These are phyloP conservation scores for Phytophthora rubi DNA, from an alignment of 352 stramenopile species.

Conservation along the genomic window DNA sequence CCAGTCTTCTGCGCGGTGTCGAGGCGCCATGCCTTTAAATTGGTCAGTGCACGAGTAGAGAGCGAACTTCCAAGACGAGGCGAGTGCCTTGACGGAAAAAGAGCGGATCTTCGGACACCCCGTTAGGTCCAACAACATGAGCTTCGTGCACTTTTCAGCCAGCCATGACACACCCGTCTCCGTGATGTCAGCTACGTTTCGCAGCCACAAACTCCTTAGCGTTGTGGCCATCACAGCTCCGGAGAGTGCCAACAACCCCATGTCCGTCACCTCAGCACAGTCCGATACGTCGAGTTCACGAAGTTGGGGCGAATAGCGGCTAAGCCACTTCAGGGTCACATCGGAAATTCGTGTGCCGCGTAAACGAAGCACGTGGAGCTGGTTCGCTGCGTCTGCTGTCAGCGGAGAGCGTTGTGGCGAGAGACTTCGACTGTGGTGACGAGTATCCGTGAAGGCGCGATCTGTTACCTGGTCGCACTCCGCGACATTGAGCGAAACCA, in stretches of 20 bases:
- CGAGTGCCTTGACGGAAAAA: slow-evolving; percentile 66
- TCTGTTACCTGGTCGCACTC: slow-evolving; percentile 52
- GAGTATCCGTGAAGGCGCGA: slow-evolving; percentile 32
- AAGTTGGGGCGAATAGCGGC: slow-evolving; percentile 61
- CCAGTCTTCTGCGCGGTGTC: slow-evolving; percentile 79
- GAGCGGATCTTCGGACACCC: slow-evolving; percentile 49
- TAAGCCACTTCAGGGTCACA: slow-evolving; percentile 46
- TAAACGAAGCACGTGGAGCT: slow-evolving; percentile 51
- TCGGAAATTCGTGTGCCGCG: slow-evolving; percentile 49
- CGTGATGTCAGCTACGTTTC: slow-evolving; percentile 64
- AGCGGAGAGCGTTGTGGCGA: slow-evolving; percentile 4
- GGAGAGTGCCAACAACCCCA: slow-evolving; percentile 78
- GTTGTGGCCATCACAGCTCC: slow-evolving; percentile 32
- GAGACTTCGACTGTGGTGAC: not conserved
- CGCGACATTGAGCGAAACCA: slow-evolving; percentile 38
- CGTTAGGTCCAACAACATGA: slow-evolving; percentile 73
- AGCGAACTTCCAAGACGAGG: slow-evolving; percentile 68
- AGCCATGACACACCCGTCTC: slow-evolving; percentile 89
- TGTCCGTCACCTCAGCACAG: slow-evolving; percentile 79
- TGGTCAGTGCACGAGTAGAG: slow-evolving; percentile 44
- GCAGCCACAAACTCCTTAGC: slow-evolving; percentile 75
- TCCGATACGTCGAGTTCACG: slow-evolving; percentile 81
- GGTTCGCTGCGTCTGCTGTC: slow-evolving; percentile 13
- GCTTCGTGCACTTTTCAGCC: slow-evolving; percentile 67
- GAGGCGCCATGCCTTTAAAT: slow-evolving; percentile 83